phyloP scores from a whole-genome alignment of 371 early-diverging fungal genomes.

The Mucor racemosus region DNA sequence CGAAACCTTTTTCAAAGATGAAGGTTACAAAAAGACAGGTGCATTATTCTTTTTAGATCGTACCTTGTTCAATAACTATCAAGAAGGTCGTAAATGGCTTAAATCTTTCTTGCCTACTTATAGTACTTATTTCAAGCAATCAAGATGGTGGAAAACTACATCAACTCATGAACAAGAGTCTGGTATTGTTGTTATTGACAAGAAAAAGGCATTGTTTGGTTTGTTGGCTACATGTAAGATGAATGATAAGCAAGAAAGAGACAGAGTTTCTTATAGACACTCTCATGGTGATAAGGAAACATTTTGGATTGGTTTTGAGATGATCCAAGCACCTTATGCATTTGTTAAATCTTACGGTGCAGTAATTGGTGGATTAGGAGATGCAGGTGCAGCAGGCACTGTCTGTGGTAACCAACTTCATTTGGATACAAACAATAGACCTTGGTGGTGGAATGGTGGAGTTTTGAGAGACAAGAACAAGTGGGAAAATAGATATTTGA shows the following conservation, averaged over 20 bases:
- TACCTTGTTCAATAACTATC: slow-evolving; percentile 48
- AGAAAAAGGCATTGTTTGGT: slow-evolving; percentile 49
- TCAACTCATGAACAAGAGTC: slow-evolving; percentile 65
- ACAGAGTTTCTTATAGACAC: slow-evolving; percentile 41
- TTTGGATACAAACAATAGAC: slow-evolving; percentile 39
- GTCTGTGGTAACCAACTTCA: slow-evolving; percentile 65
- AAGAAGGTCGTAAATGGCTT: slow-evolving; percentile 45
- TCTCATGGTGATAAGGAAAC: slow-evolving; percentile 62
- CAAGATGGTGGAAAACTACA: slow-evolving; percentile 50
- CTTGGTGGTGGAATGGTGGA: slow-evolving; percentile 62
- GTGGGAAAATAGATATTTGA: slow-evolving; percentile 38
- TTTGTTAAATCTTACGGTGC: slow-evolving; percentile 60
- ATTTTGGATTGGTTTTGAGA: slow-evolving; percentile 63
- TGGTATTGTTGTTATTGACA: slow-evolving; percentile 60
- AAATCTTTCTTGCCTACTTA: slow-evolving; percentile 51
- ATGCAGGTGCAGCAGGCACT: slow-evolving; percentile 40
- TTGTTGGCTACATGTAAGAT: slow-evolving; percentile 55
- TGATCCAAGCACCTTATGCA: slow-evolving; percentile 61
- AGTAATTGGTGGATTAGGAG: slow-evolving; percentile 59
- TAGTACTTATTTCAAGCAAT: slow-evolving; percentile 44
- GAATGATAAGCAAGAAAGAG: slow-evolving; percentile 49
- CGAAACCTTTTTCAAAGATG: slow-evolving; percentile 57
- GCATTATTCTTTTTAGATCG: slow-evolving; percentile 71
- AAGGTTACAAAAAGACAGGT: slow-evolving; percentile 61
- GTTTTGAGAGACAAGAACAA: slow-evolving; percentile 52